A percentile compares a stretch with the other conserved stretches of the same genome.
Conservation (phyloP, 108 stramenopile species). For the Epithemia pelagica region DNA sequence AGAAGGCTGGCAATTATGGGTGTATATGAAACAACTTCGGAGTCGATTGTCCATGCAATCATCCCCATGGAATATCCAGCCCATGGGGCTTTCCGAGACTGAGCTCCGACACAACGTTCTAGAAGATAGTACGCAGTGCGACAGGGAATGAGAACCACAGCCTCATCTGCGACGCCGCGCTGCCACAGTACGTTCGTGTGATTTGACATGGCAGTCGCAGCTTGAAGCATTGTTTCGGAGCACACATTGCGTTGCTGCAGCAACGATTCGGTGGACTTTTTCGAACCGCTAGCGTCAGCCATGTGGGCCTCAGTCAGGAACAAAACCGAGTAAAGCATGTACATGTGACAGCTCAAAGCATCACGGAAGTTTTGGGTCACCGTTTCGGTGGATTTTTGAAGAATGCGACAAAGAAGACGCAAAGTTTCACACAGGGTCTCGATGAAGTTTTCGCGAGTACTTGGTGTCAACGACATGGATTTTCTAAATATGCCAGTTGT, state of each 20-base stretch:
- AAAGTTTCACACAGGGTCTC: slow-evolving; percentile 53
- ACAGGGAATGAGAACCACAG: slow-evolving; percentile 63
- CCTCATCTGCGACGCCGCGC: slow-evolving; percentile 75
- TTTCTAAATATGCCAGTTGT: too few relatives aligned
- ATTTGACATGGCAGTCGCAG: slow-evolving; percentile 50
- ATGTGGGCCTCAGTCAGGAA: slow-evolving; percentile 73
- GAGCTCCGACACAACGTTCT: slow-evolving; percentile 58
- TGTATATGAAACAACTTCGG: slow-evolving; percentile 34
- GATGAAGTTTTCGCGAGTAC: slow-evolving; percentile 46
- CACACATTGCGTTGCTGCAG: slow-evolving; percentile 22
- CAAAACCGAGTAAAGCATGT: slow-evolving; percentile 88
- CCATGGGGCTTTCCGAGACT: slow-evolving; percentile 54
- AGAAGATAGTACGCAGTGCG: slow-evolving; percentile 81
- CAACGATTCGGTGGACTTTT: slow-evolving; percentile 24
- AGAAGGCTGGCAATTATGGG: slow-evolving; percentile 76
- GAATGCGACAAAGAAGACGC: slow-evolving; percentile 32
- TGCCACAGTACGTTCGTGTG: slow-evolving; percentile 59
- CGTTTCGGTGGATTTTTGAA: slow-evolving; percentile 27
- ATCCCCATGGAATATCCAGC: slow-evolving; percentile 61
- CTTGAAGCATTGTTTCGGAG: slow-evolving; percentile 56
- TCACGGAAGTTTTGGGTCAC: slow-evolving; percentile 59
- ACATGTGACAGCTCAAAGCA: slow-evolving; percentile 71
- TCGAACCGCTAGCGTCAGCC: slow-evolving; percentile 24
- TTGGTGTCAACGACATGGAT: slow-evolving; percentile 54
- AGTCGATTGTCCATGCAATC: slow-evolving; percentile 55